Base-by-base conservation (phyloP, 2,329 filamentous ascomycete genomes). In the Neonectria punicea region DNA sequence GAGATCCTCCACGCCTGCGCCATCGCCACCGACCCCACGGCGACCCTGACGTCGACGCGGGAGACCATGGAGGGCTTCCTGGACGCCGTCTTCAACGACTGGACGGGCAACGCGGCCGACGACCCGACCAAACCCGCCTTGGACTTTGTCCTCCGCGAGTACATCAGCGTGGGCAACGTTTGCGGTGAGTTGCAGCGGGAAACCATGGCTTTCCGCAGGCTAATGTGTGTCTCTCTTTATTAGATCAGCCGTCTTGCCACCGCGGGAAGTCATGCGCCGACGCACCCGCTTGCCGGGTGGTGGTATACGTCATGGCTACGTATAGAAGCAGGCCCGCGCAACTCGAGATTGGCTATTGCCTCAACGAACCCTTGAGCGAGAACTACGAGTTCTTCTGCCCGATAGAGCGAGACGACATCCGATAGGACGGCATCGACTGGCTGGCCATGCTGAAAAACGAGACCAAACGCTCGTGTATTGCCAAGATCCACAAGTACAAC, bases 1-100 rank as follows among this genome's bases (percentile, higher is more conserved):
- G 75, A 78, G 30, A 75, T 79, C 20, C 67, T 79, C 4, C 75
- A 78, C 28, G 77, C 75, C 0, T 79, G 77, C 11, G 73, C 75
- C 0, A 28, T 53, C 0, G 75, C 77, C 5, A 78, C 75, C 1
- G 70, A 77, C 3, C 41, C 54, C 0, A 58, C 57, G 4, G 69
- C 74, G 2, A 73, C 67, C 1, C 54, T 76, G 18, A 44, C 58
- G 0, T 69, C 69, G 30, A 78, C 77, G 0, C 67, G 70, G 11
- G 67, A 71, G 18, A 79, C 75, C 7, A 75, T 79, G 57, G 77
- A 79, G 22, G 71, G 73, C 1, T 79, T 78, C 32, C 57, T 79
- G 32, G 72, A 72, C 0, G 77, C 77, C 14, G 63, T 77, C 0
- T 79, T 78, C 61, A 72, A 71, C 6, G 63, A 69, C 2, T 78